Evolutionary conservation across 148 eudicot species (phyloP), one percentile per base, ranked within the genome.

Genomic region (Nepenthes mirabilis): DNA sequence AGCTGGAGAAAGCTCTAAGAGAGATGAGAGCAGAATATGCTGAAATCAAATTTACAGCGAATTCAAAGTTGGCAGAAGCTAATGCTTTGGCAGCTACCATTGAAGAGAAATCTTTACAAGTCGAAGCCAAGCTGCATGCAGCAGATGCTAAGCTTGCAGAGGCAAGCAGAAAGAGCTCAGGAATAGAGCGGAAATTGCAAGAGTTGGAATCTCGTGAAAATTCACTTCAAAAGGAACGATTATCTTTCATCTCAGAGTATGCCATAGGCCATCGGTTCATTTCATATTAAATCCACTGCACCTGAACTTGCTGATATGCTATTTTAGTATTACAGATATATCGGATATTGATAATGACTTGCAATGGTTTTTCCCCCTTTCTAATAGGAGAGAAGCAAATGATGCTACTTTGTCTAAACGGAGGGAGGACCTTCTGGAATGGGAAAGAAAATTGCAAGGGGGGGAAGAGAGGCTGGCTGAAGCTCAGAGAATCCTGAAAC

Each of bases 21-120:
- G 91, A 86, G 59, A 82, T 88, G 96, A 85, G 96, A 50, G 76
- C 95, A n/a, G 95, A 93, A 58, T 69, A 93, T 75, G 99, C 99
- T 53, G 96, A 84, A 80, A 93, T 89, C 49, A 93, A 89, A 77
- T 88, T 83, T 67, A 84, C 84, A 10, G 86, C 99, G 65, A 95
- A 89, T 67, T 88, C 96, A 11, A 93, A 86, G 70, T 56, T 88
- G 74, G 82, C 96, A 43, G 96, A 93, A 79, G 96, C 96, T 56
- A 89, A 86, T 79, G 84, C 91, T 47, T 76, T 89, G 68, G 81
- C 74, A 58, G 67, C 88, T 67, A 86, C 76, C 56, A 77, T 89
- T 72, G 99, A 93, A 65, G 96, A 89, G 66, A 93, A 86, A 68
- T 88, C 96, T 13, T 71, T 93, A 62, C 95, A 93, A 83, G 87